Evolutionary conservation across 306 rosid genomes (phyloP).

Genomic region (Prunus padus): DNA sequence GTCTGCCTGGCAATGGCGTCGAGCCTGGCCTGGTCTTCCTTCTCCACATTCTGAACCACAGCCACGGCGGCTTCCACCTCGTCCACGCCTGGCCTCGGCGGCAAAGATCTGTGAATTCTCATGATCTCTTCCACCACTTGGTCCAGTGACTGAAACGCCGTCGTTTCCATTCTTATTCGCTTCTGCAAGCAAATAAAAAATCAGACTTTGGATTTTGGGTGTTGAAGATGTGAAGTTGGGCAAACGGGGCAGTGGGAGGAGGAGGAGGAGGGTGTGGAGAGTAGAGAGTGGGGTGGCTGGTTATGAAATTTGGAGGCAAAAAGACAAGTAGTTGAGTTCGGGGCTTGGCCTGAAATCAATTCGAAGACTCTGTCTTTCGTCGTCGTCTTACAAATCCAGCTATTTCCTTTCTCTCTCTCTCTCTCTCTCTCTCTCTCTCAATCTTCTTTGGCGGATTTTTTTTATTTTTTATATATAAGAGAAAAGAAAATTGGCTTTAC

Average conservation of each 20-base stretch:
- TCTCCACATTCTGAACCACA: constrained; percentile 58
- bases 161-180: constrained; percentile 39
- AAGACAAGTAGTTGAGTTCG: not conserved
- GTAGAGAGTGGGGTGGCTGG: not conserved
- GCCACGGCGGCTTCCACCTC: constrained; percentile 75
- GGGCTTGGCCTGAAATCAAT: not conserved
- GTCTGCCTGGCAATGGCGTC: constrained; percentile 52
- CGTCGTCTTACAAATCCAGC: constrained; percentile 34
- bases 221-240: not conserved
- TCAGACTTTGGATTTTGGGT: not conserved
- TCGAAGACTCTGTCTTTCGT: not conserved
- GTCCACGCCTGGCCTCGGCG: constrained; percentile 58
- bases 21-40: constrained; percentile 58
- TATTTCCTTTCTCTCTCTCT: constrained; percentile 25
- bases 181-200: not conserved
- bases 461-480: not conserved
- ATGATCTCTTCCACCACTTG: constrained; percentile 72
- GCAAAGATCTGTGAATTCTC: constrained; percentile 75
- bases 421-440: constrained; percentile 3
- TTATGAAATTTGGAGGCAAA: constrained; percentile 16
- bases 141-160: constrained; percentile 43
- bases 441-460: constrained; percentile 9
- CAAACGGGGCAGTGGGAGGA: not conserved
- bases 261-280: not conserved
- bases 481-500: not conserved